These are phyloP conservation scores for Urtica urens DNA, from an alignment of 306 rosid species.

Conservation along the genomic window DNA sequence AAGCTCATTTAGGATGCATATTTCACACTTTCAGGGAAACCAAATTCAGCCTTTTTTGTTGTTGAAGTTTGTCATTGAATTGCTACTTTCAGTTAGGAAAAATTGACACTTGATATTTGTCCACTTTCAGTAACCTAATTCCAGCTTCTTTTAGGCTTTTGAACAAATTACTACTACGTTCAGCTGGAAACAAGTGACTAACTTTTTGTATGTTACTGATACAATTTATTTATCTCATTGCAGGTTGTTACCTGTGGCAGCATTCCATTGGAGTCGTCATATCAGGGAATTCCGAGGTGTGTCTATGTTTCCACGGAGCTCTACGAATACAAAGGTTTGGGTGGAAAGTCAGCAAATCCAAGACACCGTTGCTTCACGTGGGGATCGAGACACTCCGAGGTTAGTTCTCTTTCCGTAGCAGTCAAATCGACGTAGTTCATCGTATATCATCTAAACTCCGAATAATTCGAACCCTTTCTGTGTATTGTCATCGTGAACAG, in stretches of 20 bases:
- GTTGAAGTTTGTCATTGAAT: too few relatives aligned
- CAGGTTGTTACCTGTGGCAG: conserved; percentile 99
- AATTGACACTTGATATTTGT: too few relatives aligned
- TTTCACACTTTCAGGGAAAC: too few relatives aligned
- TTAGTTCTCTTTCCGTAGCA: conserved; percentile 18
- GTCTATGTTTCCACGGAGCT: conserved; percentile 78
- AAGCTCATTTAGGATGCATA: too few relatives aligned
- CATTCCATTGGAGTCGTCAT: conserved; percentile 91
- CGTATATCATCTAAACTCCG: background rate
- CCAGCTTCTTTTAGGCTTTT: too few relatives aligned
- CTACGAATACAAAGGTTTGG: conserved; percentile 69
- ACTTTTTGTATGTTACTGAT: too few relatives aligned
- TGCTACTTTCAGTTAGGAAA: too few relatives aligned
- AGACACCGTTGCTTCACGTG: conserved; percentile 67
- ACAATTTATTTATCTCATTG: conserved; percentile 18
- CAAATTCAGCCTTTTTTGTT: too few relatives aligned
- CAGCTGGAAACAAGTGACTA: too few relatives aligned
- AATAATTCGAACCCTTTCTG: background rate
- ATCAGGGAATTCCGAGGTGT: conserved; percentile 77
- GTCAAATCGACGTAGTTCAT: too few relatives aligned
- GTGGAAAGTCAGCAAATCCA: conserved; percentile 69
- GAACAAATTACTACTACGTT: too few relatives aligned
- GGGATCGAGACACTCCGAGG: conserved; percentile 86
- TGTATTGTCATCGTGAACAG: conserved; percentile 29
- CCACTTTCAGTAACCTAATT: too few relatives aligned